Conservation (phyloP, 176 grass and related monocot genomes). For the Zea luxurians region DNA sequence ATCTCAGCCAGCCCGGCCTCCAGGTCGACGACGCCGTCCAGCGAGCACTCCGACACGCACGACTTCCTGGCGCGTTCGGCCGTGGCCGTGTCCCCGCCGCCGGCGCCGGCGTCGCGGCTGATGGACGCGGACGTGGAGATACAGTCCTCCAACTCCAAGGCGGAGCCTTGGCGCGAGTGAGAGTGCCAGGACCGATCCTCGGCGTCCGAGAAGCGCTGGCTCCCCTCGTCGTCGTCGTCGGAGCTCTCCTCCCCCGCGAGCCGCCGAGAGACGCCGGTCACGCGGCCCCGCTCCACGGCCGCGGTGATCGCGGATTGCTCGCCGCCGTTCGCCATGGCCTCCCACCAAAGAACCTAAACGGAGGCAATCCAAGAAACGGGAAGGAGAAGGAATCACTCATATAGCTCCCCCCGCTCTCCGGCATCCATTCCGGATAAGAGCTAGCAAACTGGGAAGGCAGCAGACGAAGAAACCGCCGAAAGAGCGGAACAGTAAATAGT, state of each 20-base stretch:
- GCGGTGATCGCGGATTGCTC: conserved; percentile 29
- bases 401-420: neutral
- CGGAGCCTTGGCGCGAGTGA: conserved; percentile 51
- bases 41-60: conserved; percentile 73
- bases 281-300: conserved; percentile 31
- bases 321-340: conserved; percentile 36
- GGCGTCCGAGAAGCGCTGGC: conserved; percentile 74
- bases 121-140: conserved; percentile 43
- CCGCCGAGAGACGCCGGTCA: neutral
- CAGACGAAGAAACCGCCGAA: conserved; percentile 43
- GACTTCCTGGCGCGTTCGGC: conserved; percentile 53
- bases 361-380: conserved; percentile 14
- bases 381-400: conserved; percentile 23
- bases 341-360: conserved; percentile 7
- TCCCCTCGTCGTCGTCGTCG: conserved; percentile 45
- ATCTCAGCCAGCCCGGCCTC: conserved; percentile 71
- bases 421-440: conserved; percentile 19
- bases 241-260: conserved; percentile 30
- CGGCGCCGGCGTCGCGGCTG: conserved; percentile 30
- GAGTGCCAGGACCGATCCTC: conserved; percentile 69
- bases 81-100: conserved; percentile 5
- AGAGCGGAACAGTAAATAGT: conserved; percentile 34
- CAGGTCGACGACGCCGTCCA: conserved; percentile 62
- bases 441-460: conserved; percentile 14
- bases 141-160: conserved; percentile 46